A percentile compares a stretch with the other conserved stretches of the same genome.
These are phyloP conservation scores for Blumeriella jaapii DNA, from an alignment of 2,329 filamentous ascomycete species.

Conservation along the genomic window DNA sequence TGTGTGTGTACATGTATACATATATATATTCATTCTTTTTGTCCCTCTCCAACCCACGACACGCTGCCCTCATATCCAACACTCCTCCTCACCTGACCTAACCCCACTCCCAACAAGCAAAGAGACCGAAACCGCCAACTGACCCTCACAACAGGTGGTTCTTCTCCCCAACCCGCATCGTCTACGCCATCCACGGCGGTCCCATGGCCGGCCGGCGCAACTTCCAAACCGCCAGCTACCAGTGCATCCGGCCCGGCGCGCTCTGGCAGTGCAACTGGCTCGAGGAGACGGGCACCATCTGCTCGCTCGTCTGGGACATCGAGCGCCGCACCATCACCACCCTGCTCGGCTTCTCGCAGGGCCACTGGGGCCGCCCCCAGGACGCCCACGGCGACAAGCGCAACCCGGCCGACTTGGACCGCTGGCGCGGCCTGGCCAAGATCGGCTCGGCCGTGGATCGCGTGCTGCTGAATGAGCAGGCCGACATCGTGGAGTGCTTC, in stretches of 20 bases:
- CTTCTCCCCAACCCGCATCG: conserved; percentile 39
- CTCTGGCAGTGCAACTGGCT: conserved; percentile 51
- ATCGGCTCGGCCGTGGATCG: conserved; percentile 40
- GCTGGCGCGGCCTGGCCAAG: conserved; percentile 39
- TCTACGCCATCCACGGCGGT: conserved; percentile 48
- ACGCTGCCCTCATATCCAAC: too few species aligned
- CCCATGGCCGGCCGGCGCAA: conserved; percentile 45
- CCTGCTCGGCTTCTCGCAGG: conserved; percentile 41
- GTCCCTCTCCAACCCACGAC: too few species aligned
- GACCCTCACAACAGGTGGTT: conserved; percentile 33
- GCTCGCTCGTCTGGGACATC: conserved; percentile 45
- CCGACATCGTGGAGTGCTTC: conserved; percentile 37
- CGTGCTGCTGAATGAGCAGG: conserved; percentile 42
- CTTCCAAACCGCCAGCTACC: conserved; percentile 42
- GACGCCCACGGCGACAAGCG: conserved; percentile 28
- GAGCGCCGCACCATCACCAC: conserved; percentile 37
- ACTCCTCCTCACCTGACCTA: too few species aligned
- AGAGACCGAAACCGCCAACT: not conserved
- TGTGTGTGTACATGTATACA: too few species aligned
- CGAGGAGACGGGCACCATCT: conserved; percentile 47
- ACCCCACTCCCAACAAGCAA: not conserved
- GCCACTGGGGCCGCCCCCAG: conserved; percentile 40
- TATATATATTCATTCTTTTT: too few species aligned
- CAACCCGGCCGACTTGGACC: conserved; percentile 33
- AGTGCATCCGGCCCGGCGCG: conserved; percentile 45